A percentile compares a stretch with the other conserved stretches of the same genome.
These are phyloP conservation scores for Plectosphaerella sp. DNA, from an alignment of 2,329 filamentous ascomycete genomes.

Conservation along the genomic window DNA sequence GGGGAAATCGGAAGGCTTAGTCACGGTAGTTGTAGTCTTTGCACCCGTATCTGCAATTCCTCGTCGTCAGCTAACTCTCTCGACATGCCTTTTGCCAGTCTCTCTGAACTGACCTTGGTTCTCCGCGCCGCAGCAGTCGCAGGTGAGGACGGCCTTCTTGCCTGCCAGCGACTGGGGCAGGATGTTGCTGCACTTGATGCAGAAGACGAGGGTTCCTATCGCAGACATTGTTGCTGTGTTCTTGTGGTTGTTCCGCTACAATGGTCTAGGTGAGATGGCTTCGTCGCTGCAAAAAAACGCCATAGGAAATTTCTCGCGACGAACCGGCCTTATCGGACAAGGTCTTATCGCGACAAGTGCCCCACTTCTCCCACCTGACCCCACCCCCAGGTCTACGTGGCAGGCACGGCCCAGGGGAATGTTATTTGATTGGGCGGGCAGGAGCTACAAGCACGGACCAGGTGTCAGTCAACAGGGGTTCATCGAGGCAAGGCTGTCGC, in stretches of 20 bases:
- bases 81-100: not conserved
- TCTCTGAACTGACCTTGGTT: slow-evolving; percentile 63
- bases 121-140: slow-evolving; percentile 79
- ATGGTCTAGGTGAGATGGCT: not conserved
- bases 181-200: slow-evolving; percentile 86
- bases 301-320: not conserved
- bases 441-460: slow-evolving; percentile 10
- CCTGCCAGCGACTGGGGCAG: slow-evolving; percentile 76
- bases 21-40: slow-evolving; percentile 73
- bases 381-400: not conserved
- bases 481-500: slow-evolving; percentile 13
- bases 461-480: slow-evolving; percentile 8
- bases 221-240: slow-evolving; percentile 61
- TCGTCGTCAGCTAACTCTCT: not conserved
- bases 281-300: not conserved
- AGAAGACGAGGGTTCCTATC: slow-evolving; percentile 89
- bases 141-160: slow-evolving; percentile 70
- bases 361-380: not conserved
- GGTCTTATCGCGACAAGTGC: not conserved
- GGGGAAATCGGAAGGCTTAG: slow-evolving; percentile 87
- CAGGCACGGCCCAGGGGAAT: not conserved
- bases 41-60: slow-evolving; percentile 60
- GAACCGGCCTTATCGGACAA: not conserved
- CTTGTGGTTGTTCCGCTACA: not conserved
- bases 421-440: slow-evolving; percentile 1